Evolutionary conservation across 768 basidiomycete genomes (phyloP), one percentile per base, ranked within the genome.

Genomic region (Galerina sulciceps): DNA sequence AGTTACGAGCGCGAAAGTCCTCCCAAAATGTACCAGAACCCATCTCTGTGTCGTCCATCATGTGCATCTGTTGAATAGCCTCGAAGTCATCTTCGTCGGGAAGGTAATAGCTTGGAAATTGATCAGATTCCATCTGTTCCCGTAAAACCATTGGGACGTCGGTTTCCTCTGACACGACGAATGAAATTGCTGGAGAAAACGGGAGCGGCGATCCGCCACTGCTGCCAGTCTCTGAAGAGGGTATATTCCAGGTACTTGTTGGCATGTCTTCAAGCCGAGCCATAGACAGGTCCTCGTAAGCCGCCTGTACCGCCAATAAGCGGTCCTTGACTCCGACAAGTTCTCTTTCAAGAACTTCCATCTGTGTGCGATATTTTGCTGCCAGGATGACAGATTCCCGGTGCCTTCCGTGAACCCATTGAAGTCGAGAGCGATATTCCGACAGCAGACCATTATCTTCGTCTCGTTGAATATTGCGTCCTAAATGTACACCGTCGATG

Each of bases 241-340:
- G 20, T 9, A 14, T 22, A 9, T 43, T 22, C 17, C 42, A 22
- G 20, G 20, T 14, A 2, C 10, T n/a, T 22, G 42, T 1, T 43
- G 42, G 13, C 10, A 26, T 22, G 11, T 56, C 55, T 2, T 40
- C 37, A 11, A 46, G 35, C 10, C 43, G 43, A 22, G 22, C 44
- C 54, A 55, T 31, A 8, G 44, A 34, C 13, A 67, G 14, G 13
- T 66, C 65, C 17, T 67, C 65, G 41, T 65, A 67, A 0, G 66
- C 63, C n/a, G 66, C 46, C 48, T 65, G 65, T 22, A 73, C 53
- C 8, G 67, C 67, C 8, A 66, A 26, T 5, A 72, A 54, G 8
- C 67, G 57, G 41, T 74, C 65, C 41, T 65, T 53, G 17, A 70
- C 47, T 17, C 55, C 52, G 14, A 18, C 6, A 6, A 74, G 50